phyloP scores from a whole-genome alignment of 1,139 yeast species.

The Waltiozyma sp. region DNA sequence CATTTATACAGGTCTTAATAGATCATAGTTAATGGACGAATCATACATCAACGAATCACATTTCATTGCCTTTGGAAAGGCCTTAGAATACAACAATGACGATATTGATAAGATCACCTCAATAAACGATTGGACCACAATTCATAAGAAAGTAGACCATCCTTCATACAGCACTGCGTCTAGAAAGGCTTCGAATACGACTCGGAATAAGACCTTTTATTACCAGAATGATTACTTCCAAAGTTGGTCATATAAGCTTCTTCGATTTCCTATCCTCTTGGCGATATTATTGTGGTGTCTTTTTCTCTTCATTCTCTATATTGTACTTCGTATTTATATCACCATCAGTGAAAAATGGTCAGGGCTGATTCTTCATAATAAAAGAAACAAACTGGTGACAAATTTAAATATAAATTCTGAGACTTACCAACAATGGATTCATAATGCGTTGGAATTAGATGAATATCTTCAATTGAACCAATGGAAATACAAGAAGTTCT shows the following conservation, averaged over 20 bases:
- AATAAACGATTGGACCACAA: constrained; percentile 61
- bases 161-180: constrained; percentile 1
- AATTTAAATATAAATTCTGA: constrained; percentile 36
- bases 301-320: constrained; percentile 38
- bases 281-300: constrained; percentile 44
- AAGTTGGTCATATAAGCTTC: constrained; percentile 35
- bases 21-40: constrained; percentile 14
- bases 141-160: constrained; percentile 23
- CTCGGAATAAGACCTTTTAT: not conserved
- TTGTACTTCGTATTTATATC: constrained; percentile 47
- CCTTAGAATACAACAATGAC: constrained; percentile 16
- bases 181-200: not conserved
- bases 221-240: constrained; percentile 16
- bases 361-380: constrained; percentile 26
- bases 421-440: constrained; percentile 52
- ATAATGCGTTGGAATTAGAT: constrained; percentile 48
- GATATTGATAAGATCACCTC: constrained; percentile 37
- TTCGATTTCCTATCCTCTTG: constrained; percentile 57
- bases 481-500: constrained; percentile 55
- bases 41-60: constrained; percentile 22
- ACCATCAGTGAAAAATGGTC: constrained; percentile 59
- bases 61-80: constrained; percentile 19
- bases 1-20: no score
- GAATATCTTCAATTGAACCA: constrained; percentile 43
- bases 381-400: constrained; percentile 34